phyloP scores from a whole-genome alignment of 129 eudicot genomes.

The Cynara cardunculus region DNA sequence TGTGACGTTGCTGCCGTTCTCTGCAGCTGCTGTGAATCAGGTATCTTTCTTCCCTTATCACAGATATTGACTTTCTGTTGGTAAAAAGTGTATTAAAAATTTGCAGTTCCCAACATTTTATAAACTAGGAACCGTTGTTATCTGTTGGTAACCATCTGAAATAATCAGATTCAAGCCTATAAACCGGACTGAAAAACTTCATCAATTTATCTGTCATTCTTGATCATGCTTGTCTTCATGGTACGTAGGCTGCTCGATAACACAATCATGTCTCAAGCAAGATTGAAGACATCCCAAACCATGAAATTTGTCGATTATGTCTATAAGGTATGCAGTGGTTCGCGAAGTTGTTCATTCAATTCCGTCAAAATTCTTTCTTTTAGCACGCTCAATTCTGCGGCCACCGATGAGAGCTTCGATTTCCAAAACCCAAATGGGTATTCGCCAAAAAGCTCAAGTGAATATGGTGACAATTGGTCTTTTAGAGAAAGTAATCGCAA shows the following conservation, averaged over 20 bases:
- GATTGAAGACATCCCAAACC: not conserved
- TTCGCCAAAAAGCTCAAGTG: not conserved
- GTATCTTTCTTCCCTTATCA: not conserved
- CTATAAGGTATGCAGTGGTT: conserved; percentile 5
- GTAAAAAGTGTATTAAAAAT: no score
- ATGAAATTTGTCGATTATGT: not conserved
- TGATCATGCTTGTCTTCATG: not conserved
- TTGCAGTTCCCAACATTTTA: no score
- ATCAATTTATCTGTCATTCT: no score
- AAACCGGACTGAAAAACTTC: not conserved
- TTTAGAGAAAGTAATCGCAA: not conserved
- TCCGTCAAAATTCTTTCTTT: not conserved
- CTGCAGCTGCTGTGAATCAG: not conserved
- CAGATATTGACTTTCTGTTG: not conserved
- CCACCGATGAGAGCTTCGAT: conserved; percentile 9
- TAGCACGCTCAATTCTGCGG: not conserved
- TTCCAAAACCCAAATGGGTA: conserved; percentile 1
- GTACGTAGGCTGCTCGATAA: not conserved
- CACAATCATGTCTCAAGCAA: conserved; percentile 11
- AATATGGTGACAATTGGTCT: not conserved
- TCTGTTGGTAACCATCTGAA: no score
- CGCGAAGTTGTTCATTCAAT: not conserved
- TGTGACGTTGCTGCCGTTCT: not conserved
- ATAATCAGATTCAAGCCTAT: no score
- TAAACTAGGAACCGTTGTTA: no score